Conservation (phyloP, 192 early-diverging fungal species). For the Funneliformis mosseae region DNA sequence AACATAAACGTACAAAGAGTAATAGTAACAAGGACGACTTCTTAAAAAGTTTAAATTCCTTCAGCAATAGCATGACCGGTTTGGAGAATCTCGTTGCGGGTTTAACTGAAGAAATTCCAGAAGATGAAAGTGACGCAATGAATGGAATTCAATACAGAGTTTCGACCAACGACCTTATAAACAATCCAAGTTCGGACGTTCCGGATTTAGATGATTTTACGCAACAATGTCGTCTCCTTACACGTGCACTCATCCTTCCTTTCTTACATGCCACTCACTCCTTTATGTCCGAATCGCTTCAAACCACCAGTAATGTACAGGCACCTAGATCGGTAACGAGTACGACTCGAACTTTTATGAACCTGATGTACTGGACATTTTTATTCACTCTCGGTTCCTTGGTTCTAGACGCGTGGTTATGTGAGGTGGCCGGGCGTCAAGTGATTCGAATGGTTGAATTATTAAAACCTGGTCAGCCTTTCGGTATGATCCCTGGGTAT, state of each 20-base stretch:
- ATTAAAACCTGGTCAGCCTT: constrained; percentile 31
- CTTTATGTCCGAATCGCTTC: constrained; percentile 42
- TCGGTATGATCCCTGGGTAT: neutral
- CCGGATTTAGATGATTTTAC: constrained; percentile 49
- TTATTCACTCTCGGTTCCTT: constrained; percentile 46
- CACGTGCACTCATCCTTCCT: constrained; percentile 44
- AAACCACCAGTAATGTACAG: constrained; percentile 17
- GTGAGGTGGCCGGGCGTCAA: constrained; percentile 47
- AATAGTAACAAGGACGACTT: constrained; percentile 3
- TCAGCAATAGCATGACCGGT: neutral
- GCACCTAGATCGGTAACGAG: constrained; percentile 24
- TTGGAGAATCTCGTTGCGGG: neutral
- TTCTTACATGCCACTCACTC: constrained; percentile 47
- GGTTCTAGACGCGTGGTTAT: constrained; percentile 48
- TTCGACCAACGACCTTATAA: constrained; percentile 20
- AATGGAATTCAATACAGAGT: neutral
- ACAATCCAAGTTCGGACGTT: constrained; percentile 31
- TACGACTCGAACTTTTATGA: constrained; percentile 38
- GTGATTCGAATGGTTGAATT: constrained; percentile 44
- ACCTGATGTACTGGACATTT: constrained; percentile 49
- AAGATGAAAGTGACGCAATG: neutral
- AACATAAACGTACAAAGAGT: constrained; percentile 4
- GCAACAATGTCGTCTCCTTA: constrained; percentile 46
- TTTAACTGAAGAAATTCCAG: neutral
- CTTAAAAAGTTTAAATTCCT: neutral